Evolutionary conservation across 1,284 basidiomycete genomes (phyloP), one percentile per base, ranked within the genome.

Genomic region (Xerocomus nothofagi): DNA sequence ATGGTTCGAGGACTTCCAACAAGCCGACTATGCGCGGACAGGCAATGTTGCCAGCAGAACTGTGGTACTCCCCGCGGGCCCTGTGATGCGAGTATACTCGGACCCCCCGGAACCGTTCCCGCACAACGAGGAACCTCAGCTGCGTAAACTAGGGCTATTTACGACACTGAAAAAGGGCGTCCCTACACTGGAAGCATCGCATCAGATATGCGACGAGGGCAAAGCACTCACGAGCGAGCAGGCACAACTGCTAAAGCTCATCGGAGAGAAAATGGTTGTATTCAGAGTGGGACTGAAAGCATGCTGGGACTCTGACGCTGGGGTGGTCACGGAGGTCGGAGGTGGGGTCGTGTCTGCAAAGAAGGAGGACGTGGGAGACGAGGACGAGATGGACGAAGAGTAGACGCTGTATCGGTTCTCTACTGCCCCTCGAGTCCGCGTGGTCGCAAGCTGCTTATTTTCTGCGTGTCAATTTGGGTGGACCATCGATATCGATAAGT

Each of bases 41-140:
- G 93, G 94, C 39, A 93, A 92, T 67, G 69, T 74, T 36, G 93
- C 95, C 1, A 79, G 82, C 15, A 78, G 83, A 55, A 88, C 87
- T 0, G 80, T 98, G 48, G 74, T 79, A 21, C 75, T 99, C 18
- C 90, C 93, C 31, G 82, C 75, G 24, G 86, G 86, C 27, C 82
- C 87, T 39, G 78, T 90, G 46, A 78, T 88, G 79, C 80, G 84
- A 64, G 77, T 79, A 48, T 77, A 88, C 66, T 84, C 86, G 12
- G 82, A 86, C 58, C 85, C 86, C 3, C 82, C 87, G 27, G 85
- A 91, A 60, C 88, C 93, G 1, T 94, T 98, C 68, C 93, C 96
- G 24, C 94, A 98, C 71, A 93, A 92, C 59, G 91, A 98, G 73
- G 96, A 99, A 62, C 93, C 96, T 18, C 95, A 98, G 66, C 77